A percentile compares a stretch with the other conserved stretches of the same genome.
Evolutionary conservation across 2,329 filamentous ascomycete genomes (phyloP).

Genomic region (Colletotrichum godetiae): DNA sequence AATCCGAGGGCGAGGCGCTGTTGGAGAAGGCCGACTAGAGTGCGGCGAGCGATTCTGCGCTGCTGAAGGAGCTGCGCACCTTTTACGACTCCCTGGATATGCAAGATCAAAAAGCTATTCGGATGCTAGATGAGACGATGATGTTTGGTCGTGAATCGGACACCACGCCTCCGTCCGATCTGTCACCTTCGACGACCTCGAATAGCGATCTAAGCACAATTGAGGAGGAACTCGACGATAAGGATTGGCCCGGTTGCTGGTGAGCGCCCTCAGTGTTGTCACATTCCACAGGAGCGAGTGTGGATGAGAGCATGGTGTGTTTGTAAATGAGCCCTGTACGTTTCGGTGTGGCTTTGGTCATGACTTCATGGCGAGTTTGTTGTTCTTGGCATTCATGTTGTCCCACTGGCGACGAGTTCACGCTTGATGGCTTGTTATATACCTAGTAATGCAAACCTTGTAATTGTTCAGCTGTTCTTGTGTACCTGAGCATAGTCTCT

Average conservation of each 20-base stretch:
- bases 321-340: background rate
- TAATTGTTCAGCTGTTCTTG: background rate
- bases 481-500: background rate
- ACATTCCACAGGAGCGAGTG: background rate
- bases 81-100: background rate
- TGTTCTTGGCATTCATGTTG: background rate
- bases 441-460: background rate
- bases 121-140: background rate
- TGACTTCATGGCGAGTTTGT: background rate
- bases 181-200: background rate
- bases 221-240: background rate
- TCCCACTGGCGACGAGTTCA: background rate
- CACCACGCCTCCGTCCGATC: too few species aligned
- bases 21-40: constrained; percentile 19
- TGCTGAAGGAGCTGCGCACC: background rate
- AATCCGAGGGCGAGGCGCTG: constrained; percentile 54
- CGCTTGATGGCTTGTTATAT: background rate
- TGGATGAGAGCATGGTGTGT: background rate
- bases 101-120: background rate
- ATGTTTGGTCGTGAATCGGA: background rate
- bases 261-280: background rate
- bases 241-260: background rate
- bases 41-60: background rate
- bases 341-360: background rate
- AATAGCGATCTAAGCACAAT: background rate